phyloP scores from a whole-genome alignment of 2,329 filamentous ascomycete genomes.

The Macroventuria anomochaeta region DNA sequence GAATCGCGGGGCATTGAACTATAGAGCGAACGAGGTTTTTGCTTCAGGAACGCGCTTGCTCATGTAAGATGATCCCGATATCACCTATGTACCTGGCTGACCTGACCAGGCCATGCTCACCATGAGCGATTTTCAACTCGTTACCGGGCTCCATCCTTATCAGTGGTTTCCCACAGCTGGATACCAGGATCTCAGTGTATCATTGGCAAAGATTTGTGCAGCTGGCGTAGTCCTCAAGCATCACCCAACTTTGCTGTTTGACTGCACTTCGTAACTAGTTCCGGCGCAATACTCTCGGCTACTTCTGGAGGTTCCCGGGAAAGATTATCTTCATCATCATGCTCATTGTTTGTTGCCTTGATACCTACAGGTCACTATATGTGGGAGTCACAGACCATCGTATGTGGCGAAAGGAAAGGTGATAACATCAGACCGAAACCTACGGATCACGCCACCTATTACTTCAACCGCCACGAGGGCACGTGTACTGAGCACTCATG shows the following conservation, averaged over 20 bases:
- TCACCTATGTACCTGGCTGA: background rate
- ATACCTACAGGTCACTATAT: conserved; percentile 14
- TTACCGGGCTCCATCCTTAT: conserved; percentile 25
- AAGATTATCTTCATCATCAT: conserved; percentile 13
- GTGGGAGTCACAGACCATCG: conserved; percentile 3
- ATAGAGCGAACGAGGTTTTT: conserved; percentile 5
- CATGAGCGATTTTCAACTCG: conserved; percentile 24
- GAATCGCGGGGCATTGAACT: background rate
- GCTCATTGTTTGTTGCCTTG: conserved; percentile 14
- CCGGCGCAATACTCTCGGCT: background rate
- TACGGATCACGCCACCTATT: conserved; percentile 2
- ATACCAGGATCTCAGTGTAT: conserved; percentile 21
- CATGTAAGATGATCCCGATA: background rate
- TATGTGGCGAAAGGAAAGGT: background rate
- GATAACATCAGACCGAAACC: background rate
- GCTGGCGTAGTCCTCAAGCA: conserved; percentile 23
- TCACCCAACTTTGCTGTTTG: conserved; percentile 20
- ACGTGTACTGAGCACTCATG: background rate
- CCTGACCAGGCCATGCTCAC: conserved; percentile 16
- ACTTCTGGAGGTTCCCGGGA: conserved; percentile 16
- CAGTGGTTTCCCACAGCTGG: conserved; percentile 22
- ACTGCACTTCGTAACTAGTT: conserved; percentile 8
- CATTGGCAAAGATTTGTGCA: conserved; percentile 24
- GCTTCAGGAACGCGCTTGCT: conserved; percentile 5
- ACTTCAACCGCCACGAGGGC: conserved; percentile 3